Percentiles rank a stretch among this genome's conserved stretches.
Conservation (phyloP, 768 basidiomycete species). For the Phanerochaete sordida region DNA sequence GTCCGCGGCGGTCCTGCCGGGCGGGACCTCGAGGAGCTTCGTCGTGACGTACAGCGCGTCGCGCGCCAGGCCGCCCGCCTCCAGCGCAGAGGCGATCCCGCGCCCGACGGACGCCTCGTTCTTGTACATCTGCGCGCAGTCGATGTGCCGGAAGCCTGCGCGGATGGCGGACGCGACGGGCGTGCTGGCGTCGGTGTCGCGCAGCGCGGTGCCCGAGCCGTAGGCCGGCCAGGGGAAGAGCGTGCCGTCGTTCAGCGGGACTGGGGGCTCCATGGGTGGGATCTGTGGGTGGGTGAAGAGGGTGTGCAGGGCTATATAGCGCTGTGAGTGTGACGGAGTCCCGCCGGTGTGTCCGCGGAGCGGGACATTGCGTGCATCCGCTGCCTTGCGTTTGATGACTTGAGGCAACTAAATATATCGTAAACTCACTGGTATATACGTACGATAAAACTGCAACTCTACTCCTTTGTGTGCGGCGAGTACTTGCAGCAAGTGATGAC, state of each 20-base stretch:
- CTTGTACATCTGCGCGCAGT: slow-evolving; percentile 35
- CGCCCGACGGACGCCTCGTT: slow-evolving; percentile 37
- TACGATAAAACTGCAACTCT: too few relatives aligned
- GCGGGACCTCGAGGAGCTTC: slow-evolving; percentile 30
- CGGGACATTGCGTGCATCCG: neutral
- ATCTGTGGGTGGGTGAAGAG: slow-evolving; percentile 12
- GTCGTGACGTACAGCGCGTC: slow-evolving; percentile 41
- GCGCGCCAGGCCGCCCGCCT: slow-evolving; percentile 29
- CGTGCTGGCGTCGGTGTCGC: slow-evolving; percentile 25
- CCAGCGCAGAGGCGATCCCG: slow-evolving; percentile 18
- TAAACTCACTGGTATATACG: too few relatives aligned
- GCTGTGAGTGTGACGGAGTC: neutral
- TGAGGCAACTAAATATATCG: too few relatives aligned
- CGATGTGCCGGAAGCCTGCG: slow-evolving; percentile 35
- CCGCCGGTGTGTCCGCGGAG: neutral
- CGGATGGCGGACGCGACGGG: slow-evolving; percentile 21
- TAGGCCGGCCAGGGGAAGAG: slow-evolving; percentile 35
- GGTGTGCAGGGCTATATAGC: neutral
- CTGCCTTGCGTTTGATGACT: too few relatives aligned
- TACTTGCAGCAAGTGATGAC: too few relatives aligned
- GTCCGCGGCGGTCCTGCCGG: slow-evolving; percentile 32
- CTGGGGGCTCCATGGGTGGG: slow-evolving; percentile 12
- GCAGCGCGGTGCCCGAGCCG: slow-evolving; percentile 36
- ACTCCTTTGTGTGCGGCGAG: too few relatives aligned
- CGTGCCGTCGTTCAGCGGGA: slow-evolving; percentile 34